These are phyloP conservation scores for Trifolium fragiferum DNA, from an alignment of 306 rosid species.

Conservation along the genomic window DNA sequence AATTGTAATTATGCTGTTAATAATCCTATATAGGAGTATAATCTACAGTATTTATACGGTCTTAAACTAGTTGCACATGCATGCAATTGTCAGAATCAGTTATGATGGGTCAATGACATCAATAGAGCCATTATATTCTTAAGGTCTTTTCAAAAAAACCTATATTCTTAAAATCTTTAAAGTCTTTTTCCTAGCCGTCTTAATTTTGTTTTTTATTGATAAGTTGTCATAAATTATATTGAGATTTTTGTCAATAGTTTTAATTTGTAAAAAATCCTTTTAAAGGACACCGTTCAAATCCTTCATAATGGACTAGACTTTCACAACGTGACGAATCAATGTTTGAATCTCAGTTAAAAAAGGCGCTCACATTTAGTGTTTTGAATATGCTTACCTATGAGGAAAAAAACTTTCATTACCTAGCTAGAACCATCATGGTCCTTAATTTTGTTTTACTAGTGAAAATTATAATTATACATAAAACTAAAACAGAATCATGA, in stretches of 20 bases:
- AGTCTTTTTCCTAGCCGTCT: background rate
- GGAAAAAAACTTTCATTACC: too few relatives aligned
- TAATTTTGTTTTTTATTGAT: background rate
- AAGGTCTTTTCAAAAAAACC: too few relatives aligned
- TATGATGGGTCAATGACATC: slow-evolving; percentile 9
- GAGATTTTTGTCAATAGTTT: background rate
- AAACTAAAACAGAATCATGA: background rate
- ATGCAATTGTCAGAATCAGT: slow-evolving; percentile 28
- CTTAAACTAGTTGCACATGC: slow-evolving; percentile 29
- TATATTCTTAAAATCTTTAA: background rate
- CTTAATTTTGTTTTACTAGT: background rate
- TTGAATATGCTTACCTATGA: too few relatives aligned
- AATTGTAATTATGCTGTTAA: background rate
- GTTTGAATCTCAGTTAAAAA: too few relatives aligned
- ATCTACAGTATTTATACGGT: background rate
- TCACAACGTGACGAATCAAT: too few relatives aligned
- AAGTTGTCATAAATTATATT: slow-evolving; percentile 2
- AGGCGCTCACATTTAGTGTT: too few relatives aligned
- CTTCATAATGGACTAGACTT: too few relatives aligned
- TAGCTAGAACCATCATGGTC: background rate
- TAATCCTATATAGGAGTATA: background rate
- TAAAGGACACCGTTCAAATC: too few relatives aligned
- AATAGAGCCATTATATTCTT: background rate
- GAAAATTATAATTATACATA: slow-evolving; percentile 28
- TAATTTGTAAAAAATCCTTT: background rate